Percentiles rank a stretch among this genome's conserved stretches.
Evolutionary conservation across 495 filamentous ascomycete species (phyloP).

Genomic region (Penicillium silybi): DNA sequence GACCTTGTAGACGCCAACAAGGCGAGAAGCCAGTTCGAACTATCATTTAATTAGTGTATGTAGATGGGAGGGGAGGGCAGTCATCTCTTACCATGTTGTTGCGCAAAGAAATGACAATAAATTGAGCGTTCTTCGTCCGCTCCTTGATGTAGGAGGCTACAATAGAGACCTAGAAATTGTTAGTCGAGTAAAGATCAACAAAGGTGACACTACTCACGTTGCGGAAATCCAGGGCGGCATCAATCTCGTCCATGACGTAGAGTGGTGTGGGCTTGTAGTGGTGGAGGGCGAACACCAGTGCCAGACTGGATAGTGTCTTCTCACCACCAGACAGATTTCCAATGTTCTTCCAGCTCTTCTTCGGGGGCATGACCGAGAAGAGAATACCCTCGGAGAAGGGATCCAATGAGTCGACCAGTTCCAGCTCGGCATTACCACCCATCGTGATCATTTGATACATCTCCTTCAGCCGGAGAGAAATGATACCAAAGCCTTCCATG

Average conservation of each 20-base stretch:
- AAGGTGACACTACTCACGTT: conserved; percentile 62
- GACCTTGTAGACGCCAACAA: conserved; percentile 98
- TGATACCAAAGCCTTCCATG: conserved; percentile 95
- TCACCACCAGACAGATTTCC: conserved; percentile 91
- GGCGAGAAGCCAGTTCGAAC: conserved; percentile 89
- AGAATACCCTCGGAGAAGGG: conserved; percentile 96
- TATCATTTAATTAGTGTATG: conserved; percentile 19
- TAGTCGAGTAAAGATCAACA: conserved; percentile 7
- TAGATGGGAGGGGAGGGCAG: neutral
- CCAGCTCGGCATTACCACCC: conserved; percentile 96
- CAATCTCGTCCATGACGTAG: conserved; percentile 99
- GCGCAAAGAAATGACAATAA: conserved; percentile 94
- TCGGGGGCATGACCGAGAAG: conserved; percentile 97
- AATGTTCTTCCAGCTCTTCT: conserved; percentile 99
- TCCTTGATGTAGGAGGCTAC: conserved; percentile 99
- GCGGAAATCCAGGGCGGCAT: conserved; percentile 94
- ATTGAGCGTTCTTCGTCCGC: conserved; percentile 97
- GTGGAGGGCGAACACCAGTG: conserved; percentile 93
- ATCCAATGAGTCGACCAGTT: conserved; percentile 91
- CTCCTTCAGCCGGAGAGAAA: conserved; percentile 94
- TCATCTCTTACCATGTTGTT: conserved; percentile 78
- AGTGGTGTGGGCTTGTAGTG: conserved; percentile 97
- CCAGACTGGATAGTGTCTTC: conserved; percentile 92
- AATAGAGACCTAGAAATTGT: conserved; percentile 74
- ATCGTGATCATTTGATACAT: conserved; percentile 99